Evolutionary conservation across 495 filamentous ascomycete species (phyloP).

Genomic region (Hyaloscypha bicolor): DNA sequence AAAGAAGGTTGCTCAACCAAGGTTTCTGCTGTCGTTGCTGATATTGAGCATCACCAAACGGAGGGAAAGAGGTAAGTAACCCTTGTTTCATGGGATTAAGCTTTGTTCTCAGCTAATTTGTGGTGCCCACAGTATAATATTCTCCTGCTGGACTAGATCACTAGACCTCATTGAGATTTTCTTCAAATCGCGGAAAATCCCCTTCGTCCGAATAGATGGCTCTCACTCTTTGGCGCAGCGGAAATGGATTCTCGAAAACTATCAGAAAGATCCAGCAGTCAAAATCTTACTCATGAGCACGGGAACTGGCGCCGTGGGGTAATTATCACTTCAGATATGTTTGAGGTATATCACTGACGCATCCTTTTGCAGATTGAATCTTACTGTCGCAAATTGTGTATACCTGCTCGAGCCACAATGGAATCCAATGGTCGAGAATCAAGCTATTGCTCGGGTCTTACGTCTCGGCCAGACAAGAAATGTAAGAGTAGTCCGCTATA

Average conservation of each 20-base stretch:
- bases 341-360: too few species aligned
- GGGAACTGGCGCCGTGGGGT: conserved; percentile 54
- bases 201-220: conserved; percentile 45
- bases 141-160: conserved; percentile 53
- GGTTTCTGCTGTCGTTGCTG: conserved; percentile 38
- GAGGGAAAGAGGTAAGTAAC: conserved; percentile 39
- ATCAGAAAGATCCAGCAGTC: conserved; percentile 31
- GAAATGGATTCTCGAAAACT: conserved; percentile 37
- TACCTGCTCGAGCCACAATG: conserved; percentile 56
- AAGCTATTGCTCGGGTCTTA: conserved; percentile 50
- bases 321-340: conserved; percentile 12
- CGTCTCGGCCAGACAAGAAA: conserved; percentile 50
- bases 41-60: conserved; percentile 34
- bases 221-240: conserved; percentile 32
- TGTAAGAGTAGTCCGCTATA: conserved; percentile 47
- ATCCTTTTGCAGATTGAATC: conserved; percentile 42
- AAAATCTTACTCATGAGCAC: conserved; percentile 52
- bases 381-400: conserved; percentile 49
- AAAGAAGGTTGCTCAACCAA: conserved; percentile 38
- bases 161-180: conserved; percentile 41
- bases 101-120: background rate
- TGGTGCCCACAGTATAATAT: conserved; percentile 46
- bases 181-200: conserved; percentile 30
- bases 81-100: background rate
- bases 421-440: conserved; percentile 56